phyloP scores from a whole-genome alignment of 495 filamentous ascomycete species.

The Immersiella caudata region DNA sequence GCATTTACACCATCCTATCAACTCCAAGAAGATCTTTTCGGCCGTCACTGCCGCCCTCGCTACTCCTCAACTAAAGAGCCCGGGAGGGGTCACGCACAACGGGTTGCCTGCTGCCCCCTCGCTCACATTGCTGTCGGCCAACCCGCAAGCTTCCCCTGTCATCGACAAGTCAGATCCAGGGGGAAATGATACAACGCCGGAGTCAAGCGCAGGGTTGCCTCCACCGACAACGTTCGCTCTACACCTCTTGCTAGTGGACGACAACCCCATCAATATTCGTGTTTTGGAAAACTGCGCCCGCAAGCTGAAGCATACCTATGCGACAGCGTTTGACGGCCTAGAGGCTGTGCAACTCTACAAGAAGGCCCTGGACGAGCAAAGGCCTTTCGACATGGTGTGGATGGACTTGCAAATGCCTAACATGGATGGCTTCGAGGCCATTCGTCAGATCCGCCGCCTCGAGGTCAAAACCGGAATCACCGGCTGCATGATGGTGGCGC shows the following conservation, averaged over 20 bases:
- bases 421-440: constrained; percentile 64
- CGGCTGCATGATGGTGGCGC: constrained; percentile 62
- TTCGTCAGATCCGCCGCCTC: constrained; percentile 56
- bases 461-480: constrained; percentile 45
- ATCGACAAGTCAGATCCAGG: background rate
- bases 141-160: too few species aligned
- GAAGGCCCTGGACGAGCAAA: constrained; percentile 25
- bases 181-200: background rate
- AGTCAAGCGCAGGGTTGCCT: constrained; percentile 37
- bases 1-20: constrained; percentile 33
- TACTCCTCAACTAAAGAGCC: background rate
- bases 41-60: constrained; percentile 17
- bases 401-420: constrained; percentile 73
- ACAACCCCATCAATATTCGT: constrained; percentile 77
- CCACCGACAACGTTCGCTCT: constrained; percentile 13
- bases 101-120: background rate
- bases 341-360: constrained; percentile 48
- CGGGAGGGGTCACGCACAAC: constrained; percentile 30
- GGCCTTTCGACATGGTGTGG: constrained; percentile 55
- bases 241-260: constrained; percentile 68
- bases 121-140: background rate
- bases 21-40: constrained; percentile 26
- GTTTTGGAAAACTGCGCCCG: constrained; percentile 64
- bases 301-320: constrained; percentile 47
- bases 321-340: constrained; percentile 46